A percentile compares a stretch with the other conserved stretches of the same genome.
phyloP scores from a whole-genome alignment of 2,329 filamentous ascomycete genomes.

The Seiridium cupressi region DNA sequence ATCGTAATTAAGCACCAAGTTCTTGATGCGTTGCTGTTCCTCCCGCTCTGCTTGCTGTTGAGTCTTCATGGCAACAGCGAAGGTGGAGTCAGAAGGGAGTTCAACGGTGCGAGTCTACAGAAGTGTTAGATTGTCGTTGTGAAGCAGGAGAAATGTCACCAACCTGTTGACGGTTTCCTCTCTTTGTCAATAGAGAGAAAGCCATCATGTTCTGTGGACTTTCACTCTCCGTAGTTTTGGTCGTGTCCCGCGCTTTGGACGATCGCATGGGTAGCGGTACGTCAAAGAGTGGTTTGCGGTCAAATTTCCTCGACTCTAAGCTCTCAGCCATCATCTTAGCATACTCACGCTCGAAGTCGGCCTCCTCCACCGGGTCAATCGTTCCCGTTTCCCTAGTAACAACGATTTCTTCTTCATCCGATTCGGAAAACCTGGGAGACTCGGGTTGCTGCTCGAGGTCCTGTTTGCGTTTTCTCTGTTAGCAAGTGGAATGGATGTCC shows the following conservation, averaged over 20 bases:
- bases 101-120: slow-evolving; percentile 83
- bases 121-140: neutral
- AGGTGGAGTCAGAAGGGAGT: slow-evolving; percentile 85
- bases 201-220: slow-evolving; percentile 73
- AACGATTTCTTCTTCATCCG: slow-evolving; percentile 81
- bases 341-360: slow-evolving; percentile 96
- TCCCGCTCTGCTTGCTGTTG: slow-evolving; percentile 94
- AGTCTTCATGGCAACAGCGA: slow-evolving; percentile 92
- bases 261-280: slow-evolving; percentile 89
- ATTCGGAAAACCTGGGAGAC: slow-evolving; percentile 58
- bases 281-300: slow-evolving; percentile 91
- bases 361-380: slow-evolving; percentile 89
- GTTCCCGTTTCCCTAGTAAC: slow-evolving; percentile 90
- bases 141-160: neutral
- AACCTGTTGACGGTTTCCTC: slow-evolving; percentile 91
- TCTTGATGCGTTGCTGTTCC: slow-evolving; percentile 98
- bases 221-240: slow-evolving; percentile 28
- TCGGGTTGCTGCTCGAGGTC: slow-evolving; percentile 46
- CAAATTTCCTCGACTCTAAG: slow-evolving; percentile 91
- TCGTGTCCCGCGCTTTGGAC: slow-evolving; percentile 60
- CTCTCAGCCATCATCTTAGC: slow-evolving; percentile 99
- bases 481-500: no score
- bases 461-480: slow-evolving; percentile 21
- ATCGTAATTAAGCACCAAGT: slow-evolving; percentile 93
- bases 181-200: slow-evolving; percentile 93